Percentiles rank a stretch among this genome's conserved stretches.
Evolutionary conservation across 2,329 filamentous ascomycete species (phyloP).

Genomic region (Teratosphaeria zuluensis): DNA sequence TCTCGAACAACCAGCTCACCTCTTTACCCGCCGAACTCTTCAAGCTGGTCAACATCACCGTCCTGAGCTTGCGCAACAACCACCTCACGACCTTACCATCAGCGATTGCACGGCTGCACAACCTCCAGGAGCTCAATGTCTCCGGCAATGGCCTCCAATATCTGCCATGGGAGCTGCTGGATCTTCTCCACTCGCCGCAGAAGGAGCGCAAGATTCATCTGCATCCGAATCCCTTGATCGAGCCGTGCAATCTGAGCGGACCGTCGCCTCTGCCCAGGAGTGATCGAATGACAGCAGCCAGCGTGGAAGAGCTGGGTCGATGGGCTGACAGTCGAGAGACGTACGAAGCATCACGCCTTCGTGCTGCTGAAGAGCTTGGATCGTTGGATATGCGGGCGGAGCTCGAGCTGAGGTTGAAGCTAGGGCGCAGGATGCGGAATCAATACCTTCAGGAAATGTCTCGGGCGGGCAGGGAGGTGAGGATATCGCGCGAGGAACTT

Average conservation of each 20-base stretch:
- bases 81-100: slow-evolving; percentile 51
- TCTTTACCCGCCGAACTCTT: slow-evolving; percentile 53
- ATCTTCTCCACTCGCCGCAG: slow-evolving; percentile 38
- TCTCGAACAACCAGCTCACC: slow-evolving; percentile 50
- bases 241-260: slow-evolving; percentile 11
- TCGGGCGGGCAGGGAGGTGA: slow-evolving; percentile 5
- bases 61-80: slow-evolving; percentile 58
- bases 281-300: slow-evolving; percentile 1
- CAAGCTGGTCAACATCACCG: slow-evolving; percentile 50
- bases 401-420: slow-evolving; percentile 12
- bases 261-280: slow-evolving; percentile 6
- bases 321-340: slow-evolving; percentile 8
- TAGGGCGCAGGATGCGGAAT: slow-evolving; percentile 12
- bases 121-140: slow-evolving; percentile 55
- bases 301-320: slow-evolving; percentile 6
- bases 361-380: slow-evolving; percentile 4
- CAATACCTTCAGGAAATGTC: slow-evolving; percentile 10
- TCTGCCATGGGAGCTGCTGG: slow-evolving; percentile 54
- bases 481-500: slow-evolving; percentile 15
- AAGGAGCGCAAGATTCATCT: slow-evolving; percentile 46
- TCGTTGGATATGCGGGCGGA: slow-evolving; percentile 9
- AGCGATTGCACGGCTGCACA: slow-evolving; percentile 47
- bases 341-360: slow-evolving; percentile 5
- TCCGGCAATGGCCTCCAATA: slow-evolving; percentile 52
- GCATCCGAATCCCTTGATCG: slow-evolving; percentile 52